Conservation (phyloP, 306 rosid species). For the Ochetophila trinervis region DNA sequence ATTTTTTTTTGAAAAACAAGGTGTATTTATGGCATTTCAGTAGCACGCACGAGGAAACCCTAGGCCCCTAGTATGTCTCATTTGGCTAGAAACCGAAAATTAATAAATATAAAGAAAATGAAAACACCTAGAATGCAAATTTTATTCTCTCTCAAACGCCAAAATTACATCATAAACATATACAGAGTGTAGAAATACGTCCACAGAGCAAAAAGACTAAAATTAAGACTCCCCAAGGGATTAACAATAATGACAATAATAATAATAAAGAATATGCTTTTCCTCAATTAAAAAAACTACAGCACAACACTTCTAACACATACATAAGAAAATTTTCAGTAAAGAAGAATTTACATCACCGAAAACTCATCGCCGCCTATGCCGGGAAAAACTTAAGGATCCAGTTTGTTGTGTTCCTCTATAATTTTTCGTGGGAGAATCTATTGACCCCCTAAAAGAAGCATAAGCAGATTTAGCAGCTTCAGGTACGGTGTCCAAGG, state of each 20-base stretch:
- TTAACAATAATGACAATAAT: not conserved
- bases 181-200: too few species aligned
- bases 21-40: too few species aligned
- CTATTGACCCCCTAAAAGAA: conserved; percentile 56
- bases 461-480: conserved; percentile 70
- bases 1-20: too few species aligned
- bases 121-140: too few species aligned
- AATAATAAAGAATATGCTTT: conserved; percentile 7
- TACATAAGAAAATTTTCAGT: not conserved
- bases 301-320: not conserved
- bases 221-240: not conserved
- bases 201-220: not conserved
- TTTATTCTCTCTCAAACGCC: too few species aligned
- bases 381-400: conserved; percentile 62
- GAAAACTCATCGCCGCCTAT: conserved; percentile 52
- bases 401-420: conserved; percentile 52
- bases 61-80: too few species aligned
- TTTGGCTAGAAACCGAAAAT: too few species aligned
- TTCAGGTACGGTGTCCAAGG: conserved; percentile 72
- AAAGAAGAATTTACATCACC: not conserved
- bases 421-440: conserved; percentile 57
- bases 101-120: too few species aligned
- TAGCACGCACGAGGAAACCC: too few species aligned
- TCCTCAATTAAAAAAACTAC: not conserved
- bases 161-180: too few species aligned